Conservation (phyloP, 495 filamentous ascomycete genomes). For the Penicillium lagena region DNA sequence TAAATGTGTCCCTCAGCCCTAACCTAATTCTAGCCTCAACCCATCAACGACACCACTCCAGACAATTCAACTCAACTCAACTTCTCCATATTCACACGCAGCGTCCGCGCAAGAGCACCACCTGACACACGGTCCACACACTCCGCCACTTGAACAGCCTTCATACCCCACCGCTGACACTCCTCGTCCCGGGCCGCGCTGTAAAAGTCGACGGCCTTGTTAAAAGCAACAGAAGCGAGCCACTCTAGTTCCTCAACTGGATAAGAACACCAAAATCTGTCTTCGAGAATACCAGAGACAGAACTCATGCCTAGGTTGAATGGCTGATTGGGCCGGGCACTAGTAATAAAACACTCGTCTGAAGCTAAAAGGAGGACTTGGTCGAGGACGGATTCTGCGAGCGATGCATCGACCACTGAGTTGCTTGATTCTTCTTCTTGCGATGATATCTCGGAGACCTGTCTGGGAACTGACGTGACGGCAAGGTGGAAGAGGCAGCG, state of each 20-base stretch:
- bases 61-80: slow-evolving; percentile 21
- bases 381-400: slow-evolving; percentile 23
- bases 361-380: background rate
- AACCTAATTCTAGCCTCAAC: too few relatives aligned
- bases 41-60: too few relatives aligned
- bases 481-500: slow-evolving; percentile 65
- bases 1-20: too few relatives aligned
- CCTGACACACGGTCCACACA: slow-evolving; percentile 39
- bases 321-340: too few relatives aligned
- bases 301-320: too few relatives aligned
- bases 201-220: slow-evolving; percentile 69
- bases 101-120: slow-evolving; percentile 34
- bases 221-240: slow-evolving; percentile 70
- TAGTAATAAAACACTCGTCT: too few relatives aligned
- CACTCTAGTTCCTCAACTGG: slow-evolving; percentile 69
- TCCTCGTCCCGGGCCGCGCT: slow-evolving; percentile 45
- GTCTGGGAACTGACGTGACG: slow-evolving; percentile 14
- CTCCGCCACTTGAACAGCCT: slow-evolving; percentile 58
- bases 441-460: background rate
- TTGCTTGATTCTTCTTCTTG: background rate
- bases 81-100: slow-evolving; percentile 48
- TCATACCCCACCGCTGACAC: slow-evolving; percentile 58
- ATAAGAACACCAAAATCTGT: slow-evolving; percentile 29
- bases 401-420: background rate
- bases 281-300: too few relatives aligned